phyloP scores from a whole-genome alignment of 352 stramenopile species.

The Pythium rishiriense region DNA sequence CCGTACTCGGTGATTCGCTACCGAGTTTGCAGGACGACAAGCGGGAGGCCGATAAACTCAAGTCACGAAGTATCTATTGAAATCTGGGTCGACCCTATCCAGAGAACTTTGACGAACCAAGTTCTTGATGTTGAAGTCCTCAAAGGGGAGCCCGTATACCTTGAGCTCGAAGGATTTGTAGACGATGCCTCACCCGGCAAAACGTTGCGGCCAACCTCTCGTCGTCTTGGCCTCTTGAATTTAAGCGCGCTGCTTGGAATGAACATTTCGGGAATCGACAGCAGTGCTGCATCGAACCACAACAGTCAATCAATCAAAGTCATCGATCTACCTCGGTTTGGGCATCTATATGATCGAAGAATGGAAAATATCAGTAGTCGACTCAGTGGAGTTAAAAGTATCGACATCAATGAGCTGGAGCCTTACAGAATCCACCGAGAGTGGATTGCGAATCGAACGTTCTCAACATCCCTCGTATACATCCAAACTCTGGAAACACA shows the following conservation, averaged over 20 bases:
- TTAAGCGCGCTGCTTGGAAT: not conserved
- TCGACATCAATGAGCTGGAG: constrained; percentile 28
- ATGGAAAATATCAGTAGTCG: constrained; percentile 21
- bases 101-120: not conserved
- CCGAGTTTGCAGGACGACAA: constrained; percentile 35
- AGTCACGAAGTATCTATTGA: constrained; percentile 33
- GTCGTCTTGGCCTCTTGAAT: constrained; percentile 1
- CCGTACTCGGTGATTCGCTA: constrained; percentile 24
- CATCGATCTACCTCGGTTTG: constrained; percentile 44
- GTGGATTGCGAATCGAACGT: constrained; percentile 25
- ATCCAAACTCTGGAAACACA: constrained; percentile 24
- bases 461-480: constrained; percentile 58
- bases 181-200: not conserved
- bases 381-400: constrained; percentile 5
- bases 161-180: constrained; percentile 48
- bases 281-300: not conserved
- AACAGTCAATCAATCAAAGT: constrained; percentile 33
- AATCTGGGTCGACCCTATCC: constrained; percentile 54
- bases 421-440: constrained; percentile 31
- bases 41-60: constrained; percentile 32
- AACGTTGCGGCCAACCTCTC: not conserved
- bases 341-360: constrained; percentile 59
- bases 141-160: constrained; percentile 19
- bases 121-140: constrained; percentile 31
- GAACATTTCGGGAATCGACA: not conserved